Evolutionary conservation across 257 asterid species (phyloP), one percentile per base, ranked within the genome.

Genomic region (Voacanga thouarsii): DNA sequence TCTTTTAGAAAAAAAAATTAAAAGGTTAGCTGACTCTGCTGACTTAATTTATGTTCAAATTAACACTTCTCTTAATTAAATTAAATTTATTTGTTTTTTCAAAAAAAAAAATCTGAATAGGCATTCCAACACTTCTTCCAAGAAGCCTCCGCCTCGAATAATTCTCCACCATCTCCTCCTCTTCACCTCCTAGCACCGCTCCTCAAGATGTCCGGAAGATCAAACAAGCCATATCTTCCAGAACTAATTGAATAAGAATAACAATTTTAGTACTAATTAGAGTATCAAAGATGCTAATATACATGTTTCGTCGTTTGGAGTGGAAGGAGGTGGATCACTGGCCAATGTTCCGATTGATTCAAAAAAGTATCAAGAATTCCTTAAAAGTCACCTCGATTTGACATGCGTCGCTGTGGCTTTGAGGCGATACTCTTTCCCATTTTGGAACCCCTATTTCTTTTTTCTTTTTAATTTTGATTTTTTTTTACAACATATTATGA

Each of bases 341-440:
- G 80, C 81, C 43, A 85, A 79, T 82, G 74, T 87, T 61, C 90
- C 89, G 30, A 73, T 71, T 24, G 92, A 89, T 88, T 83, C 96
- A 7, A 87, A 86, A 63, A 92, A 88, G 79, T 88, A 89, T 59
- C 98, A 92, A 82, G 88, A 93, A 16, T 82, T 84, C 74, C 92
- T 94, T 26, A 91, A 89, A 89, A 92, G 90, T 80, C 92, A 86
- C 49, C 97, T 94, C 28, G 93, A 94, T 82, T 77, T 91, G 85
- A 97, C 96, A 39, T 94, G 98, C 80, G 97, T 97, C 63, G 98
- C 97, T 85, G 92, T 92, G 56, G 97, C 98, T 63, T 85, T 92
- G 88, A 82, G 86, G 98, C n/a, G n/a, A n/a, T 94, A 84, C 63
- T 43, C 2, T 28, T 60, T 23, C 45, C 49, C 15, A 1, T 19